A percentile compares a stretch with the other conserved stretches of the same genome.
Evolutionary conservation across 768 basidiomycete genomes (phyloP).

Genomic region (Leccinum pellstonianum): DNA sequence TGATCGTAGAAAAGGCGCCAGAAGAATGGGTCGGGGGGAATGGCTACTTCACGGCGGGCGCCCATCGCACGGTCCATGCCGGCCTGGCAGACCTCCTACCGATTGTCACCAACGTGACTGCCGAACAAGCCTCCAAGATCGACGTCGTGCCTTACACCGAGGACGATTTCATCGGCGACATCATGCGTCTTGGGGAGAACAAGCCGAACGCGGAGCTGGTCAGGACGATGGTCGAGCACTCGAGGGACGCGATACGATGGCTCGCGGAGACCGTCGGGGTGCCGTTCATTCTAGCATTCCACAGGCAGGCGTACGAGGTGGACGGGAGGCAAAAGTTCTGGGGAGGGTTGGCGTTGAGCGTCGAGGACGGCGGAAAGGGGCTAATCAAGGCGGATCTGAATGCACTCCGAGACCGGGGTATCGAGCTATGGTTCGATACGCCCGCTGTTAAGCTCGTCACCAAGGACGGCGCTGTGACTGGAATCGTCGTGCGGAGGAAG

Average conservation of each 20-base stretch:
- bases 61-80: constrained; percentile 59
- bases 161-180: constrained; percentile 53
- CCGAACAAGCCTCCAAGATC: constrained; percentile 43
- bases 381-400: no score
- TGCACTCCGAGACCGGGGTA: constrained; percentile 35
- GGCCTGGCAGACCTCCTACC: constrained; percentile 61
- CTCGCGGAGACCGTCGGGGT: constrained; percentile 37
- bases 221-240: constrained; percentile 41
- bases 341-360: constrained; percentile 65
- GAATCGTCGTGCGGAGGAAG: constrained; percentile 15
- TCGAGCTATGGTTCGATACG: constrained; percentile 58
- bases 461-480: constrained; percentile 20
- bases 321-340: constrained; percentile 64
- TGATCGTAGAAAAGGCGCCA: constrained; percentile 67
- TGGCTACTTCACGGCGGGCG: constrained; percentile 71
- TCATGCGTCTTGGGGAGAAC: constrained; percentile 57
- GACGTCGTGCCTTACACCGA: constrained; percentile 60
- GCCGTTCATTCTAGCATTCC: constrained; percentile 31
- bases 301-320: constrained; percentile 68
- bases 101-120: constrained; percentile 48
- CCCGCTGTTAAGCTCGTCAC: constrained; percentile 39
- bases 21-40: constrained; percentile 67
- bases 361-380: constrained; percentile 20
- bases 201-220: constrained; percentile 51
- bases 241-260: constrained; percentile 55